Evolutionary conservation across 2,329 filamentous ascomycete genomes (phyloP).

Genomic region (Diaporthe sp.): DNA sequence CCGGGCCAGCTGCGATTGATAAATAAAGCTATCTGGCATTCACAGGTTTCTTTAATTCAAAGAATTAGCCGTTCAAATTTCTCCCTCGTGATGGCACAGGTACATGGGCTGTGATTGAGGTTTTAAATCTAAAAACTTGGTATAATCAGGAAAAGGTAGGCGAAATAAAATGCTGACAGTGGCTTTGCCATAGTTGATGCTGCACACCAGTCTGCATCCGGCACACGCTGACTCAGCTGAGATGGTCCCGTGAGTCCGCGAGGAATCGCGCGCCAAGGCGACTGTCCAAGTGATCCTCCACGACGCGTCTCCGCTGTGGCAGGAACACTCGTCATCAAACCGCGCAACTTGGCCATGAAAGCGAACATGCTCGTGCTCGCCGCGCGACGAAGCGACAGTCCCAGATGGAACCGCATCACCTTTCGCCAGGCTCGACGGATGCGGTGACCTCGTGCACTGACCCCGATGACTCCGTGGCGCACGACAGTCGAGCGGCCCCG

Average conservation of each 20-base stretch:
- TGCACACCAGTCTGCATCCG: background rate
- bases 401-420: background rate
- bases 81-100: too few relatives aligned
- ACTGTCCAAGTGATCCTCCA: background rate
- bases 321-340: background rate
- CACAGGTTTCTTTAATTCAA: background rate
- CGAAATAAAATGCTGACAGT: background rate
- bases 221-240: conserved; percentile 4
- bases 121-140: too few relatives aligned
- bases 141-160: too few relatives aligned
- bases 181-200: too few relatives aligned
- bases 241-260: conserved; percentile 32
- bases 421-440: conserved; percentile 7
- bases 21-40: background rate
- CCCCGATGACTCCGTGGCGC: background rate
- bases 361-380: conserved; percentile 4
- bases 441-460: background rate
- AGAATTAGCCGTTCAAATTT: too few relatives aligned
- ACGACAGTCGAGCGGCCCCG: background rate
- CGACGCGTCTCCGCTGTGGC: background rate
- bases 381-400: background rate
- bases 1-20: background rate
- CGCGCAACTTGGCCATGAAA: conserved; percentile 7
- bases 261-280: conserved; percentile 8
- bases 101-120: too few relatives aligned